Evolutionary conservation across 352 stramenopile species (phyloP).

Genomic region (Pythium scleroteichum): DNA sequence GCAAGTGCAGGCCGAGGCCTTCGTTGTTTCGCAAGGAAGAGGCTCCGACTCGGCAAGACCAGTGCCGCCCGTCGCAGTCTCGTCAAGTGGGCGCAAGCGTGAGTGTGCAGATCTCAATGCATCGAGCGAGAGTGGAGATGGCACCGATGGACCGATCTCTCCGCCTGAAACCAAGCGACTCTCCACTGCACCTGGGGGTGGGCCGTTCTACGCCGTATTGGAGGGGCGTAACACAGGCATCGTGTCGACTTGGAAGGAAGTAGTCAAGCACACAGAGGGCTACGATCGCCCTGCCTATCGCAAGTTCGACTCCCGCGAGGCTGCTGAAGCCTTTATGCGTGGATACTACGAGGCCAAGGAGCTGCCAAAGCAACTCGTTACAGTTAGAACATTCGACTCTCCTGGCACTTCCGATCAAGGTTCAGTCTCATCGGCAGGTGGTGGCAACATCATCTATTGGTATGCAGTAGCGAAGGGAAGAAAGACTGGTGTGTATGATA

Average conservation of each 20-base stretch:
- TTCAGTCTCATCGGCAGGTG: neutral
- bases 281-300: constrained; percentile 29
- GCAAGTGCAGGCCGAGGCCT: constrained; percentile 44
- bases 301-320: constrained; percentile 34
- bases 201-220: constrained; percentile 23
- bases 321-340: constrained; percentile 28
- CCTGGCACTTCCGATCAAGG: neutral
- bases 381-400: neutral
- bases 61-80: neutral
- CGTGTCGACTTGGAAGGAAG: constrained; percentile 36
- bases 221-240: constrained; percentile 40
- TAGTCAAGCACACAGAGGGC: constrained; percentile 35
- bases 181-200: constrained; percentile 16
- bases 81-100: constrained; percentile 9
- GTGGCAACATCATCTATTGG: constrained; percentile 11
- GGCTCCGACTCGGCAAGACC: neutral
- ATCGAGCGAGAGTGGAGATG: neutral
- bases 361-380: neutral
- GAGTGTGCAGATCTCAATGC: neutral
- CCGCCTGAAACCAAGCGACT: constrained; percentile 12
- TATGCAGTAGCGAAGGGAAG: constrained; percentile 61
- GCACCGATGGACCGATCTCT: neutral
- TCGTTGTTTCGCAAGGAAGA: constrained; percentile 29
- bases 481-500: constrained; percentile 52
- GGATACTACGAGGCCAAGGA: constrained; percentile 18